Base-by-base conservation (phyloP, 1,284 basidiomycete species). In the Ustilago lituana region DNA sequence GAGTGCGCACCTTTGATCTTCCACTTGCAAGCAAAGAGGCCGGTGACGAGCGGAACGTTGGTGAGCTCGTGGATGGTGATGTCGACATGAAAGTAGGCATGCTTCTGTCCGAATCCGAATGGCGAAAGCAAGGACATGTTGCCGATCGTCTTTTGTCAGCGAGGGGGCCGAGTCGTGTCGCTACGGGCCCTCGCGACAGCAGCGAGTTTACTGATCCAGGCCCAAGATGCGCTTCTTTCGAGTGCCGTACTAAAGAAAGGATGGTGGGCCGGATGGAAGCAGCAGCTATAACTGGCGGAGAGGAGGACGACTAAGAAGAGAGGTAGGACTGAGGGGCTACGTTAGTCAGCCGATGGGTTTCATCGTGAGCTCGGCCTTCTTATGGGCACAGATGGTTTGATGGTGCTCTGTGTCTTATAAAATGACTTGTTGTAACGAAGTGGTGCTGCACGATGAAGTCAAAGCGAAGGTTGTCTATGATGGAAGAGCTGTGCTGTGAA, bases 11-110 rank as follows among this genome's bases (percentile, higher is more conserved):
- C 85, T 83, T 88, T 89, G 83, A 92, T 87, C 79, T 88, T 89
- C 91, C 91, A 92, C 44, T 86, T 85, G 33, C 89, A 86, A 14
- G 85, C 87, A 76, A 92, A 92, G 74, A 90, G 86, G 63, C 91
- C 91, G 35, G 84, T 83, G 44, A 92, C 87, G 61, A 91, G 86
- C 0, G 91, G 91, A 0, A 93, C 88, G 74, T 88, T 90, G 37
- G 87, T 85, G 26, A 92, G 86, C 72, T 91, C 87, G 80, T 91
- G 90, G 38, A 92, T 86, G 29, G 85, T 85, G 41, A 92, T 79
- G 15, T 85, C 84, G 24, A 88, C 87, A 53, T 87, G 86, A 82
- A 92, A 92, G 57, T 87, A 85, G 4, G 89, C 61, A 54, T 80
- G 71, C 62, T 65, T 84, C 32, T 83, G 82, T 91, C 94, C 74